phyloP scores from a whole-genome alignment of 2,329 filamentous ascomycete genomes.

The Scedosporium aurantiacum region DNA sequence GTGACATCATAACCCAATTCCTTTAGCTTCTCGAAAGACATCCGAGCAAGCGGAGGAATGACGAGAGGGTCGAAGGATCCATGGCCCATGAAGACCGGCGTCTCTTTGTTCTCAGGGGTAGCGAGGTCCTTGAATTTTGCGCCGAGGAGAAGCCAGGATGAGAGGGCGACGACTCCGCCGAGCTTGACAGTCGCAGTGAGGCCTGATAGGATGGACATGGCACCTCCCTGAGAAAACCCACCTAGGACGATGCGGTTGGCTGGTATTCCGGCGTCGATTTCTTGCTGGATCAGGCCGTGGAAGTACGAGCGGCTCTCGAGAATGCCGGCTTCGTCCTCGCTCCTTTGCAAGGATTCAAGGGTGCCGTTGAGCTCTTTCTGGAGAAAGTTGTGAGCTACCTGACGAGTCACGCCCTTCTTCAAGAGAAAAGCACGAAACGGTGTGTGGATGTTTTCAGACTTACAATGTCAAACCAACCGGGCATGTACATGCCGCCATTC shows the following conservation, averaged over 20 bases:
- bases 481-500: constrained; percentile 72
- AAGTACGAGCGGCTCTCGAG: constrained; percentile 63
- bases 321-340: constrained; percentile 65
- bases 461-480: constrained; percentile 79
- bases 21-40: constrained; percentile 56
- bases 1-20: constrained; percentile 61
- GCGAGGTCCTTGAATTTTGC: constrained; percentile 31
- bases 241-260: constrained; percentile 76
- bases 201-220: constrained; percentile 73
- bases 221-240: constrained; percentile 78
- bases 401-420: background rate
- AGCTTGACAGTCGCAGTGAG: constrained; percentile 63
- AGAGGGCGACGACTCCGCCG: constrained; percentile 79
- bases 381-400: background rate
- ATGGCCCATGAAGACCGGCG: constrained; percentile 81
- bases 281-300: constrained; percentile 65
- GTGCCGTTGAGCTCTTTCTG: constrained; percentile 23
- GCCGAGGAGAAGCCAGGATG: constrained; percentile 64
- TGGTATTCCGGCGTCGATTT: constrained; percentile 72
- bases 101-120: constrained; percentile 44
- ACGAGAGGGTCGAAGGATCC: constrained; percentile 71
- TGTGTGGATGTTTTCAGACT: constrained; percentile 9
- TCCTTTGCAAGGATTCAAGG: constrained; percentile 18
- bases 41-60: constrained; percentile 53
- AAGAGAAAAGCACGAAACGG: background rate